Evolutionary conservation across 345 rosid species (phyloP).

Genomic region (Lepidium africanum): DNA sequence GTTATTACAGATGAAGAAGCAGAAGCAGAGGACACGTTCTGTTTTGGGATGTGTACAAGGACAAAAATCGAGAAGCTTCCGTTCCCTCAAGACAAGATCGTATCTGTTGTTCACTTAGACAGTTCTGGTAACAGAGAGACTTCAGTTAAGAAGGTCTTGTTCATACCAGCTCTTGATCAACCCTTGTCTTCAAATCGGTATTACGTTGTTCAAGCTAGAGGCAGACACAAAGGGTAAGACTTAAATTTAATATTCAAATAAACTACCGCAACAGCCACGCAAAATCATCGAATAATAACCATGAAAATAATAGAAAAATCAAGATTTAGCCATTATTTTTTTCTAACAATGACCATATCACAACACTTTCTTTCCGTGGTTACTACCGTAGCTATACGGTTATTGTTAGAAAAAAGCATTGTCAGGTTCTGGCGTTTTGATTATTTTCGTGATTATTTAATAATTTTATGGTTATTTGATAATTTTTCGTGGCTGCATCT

Average conservation of each 20-base stretch:
- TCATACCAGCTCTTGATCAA: constrained; percentile 62
- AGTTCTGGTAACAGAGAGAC: constrained; percentile 36
- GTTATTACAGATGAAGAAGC: constrained; percentile 64
- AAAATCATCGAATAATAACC: no score
- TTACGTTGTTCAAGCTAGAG: constrained; percentile 52
- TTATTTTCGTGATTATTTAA: no score
- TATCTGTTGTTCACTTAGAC: constrained; percentile 40
- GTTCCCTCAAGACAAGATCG: constrained; percentile 58
- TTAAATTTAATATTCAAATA: no score
- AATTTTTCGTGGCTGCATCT: no score
- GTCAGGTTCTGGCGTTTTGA: no score
- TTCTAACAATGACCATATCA: no score
- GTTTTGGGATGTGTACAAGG: constrained; percentile 42
- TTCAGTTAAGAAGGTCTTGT: constrained; percentile 42
- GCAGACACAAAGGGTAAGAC: constrained; percentile 56
- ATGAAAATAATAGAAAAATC: neutral
- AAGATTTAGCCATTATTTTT: neutral
- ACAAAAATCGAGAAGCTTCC: constrained; percentile 45
- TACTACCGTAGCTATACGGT: no score
- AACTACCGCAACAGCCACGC: no score
- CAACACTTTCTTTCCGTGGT: no score
- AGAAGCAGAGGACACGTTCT: constrained; percentile 46
- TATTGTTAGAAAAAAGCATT: no score
- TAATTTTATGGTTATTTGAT: no score
- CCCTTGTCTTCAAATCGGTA: constrained; percentile 55